Evolutionary conservation across 1,284 basidiomycete genomes (phyloP), one percentile per base, ranked within the genome.

Genomic region (Gastroboletus turbinatus): DNA sequence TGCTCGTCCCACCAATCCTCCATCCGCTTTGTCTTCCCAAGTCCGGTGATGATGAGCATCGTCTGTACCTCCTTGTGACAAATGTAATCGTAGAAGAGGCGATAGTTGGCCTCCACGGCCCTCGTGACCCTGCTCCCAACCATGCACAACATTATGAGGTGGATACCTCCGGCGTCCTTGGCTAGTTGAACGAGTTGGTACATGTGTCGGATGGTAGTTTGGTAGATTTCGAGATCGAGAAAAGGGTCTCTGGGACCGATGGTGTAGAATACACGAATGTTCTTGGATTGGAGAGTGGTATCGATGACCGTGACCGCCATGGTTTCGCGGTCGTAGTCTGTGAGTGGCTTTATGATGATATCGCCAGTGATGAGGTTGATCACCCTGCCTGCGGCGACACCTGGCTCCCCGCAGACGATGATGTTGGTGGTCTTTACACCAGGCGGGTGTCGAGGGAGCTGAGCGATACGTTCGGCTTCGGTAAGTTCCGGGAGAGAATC

Each of bases 1-100:
- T 72, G 63, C 35, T 8, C 48, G 21, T 68, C 67, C 67, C 67
- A 72, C 67, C 68, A 70, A 11, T 53, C 58, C 3, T 73, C 67
- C 69, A 69, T 71, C 40, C 63, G 55, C 6, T 35, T 38, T 17
- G 55, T 59, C 43, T 59, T 56, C 19, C 71, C 68, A 5, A 73
- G 69, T 16, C 64, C 66, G 5, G 69, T 73, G 11, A 70, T 40
- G 17, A 70, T 45, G 38, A 73, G 59, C 25, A 67, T 60, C 44
- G 51, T 53, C 0, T 66, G 70, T 0, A 73, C 67, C n/a, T 50
- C 7, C 13, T 30, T 4, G 9, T 42, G 21, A 50, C 70, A 70
- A 2, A 69, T 25, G 32, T 39, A 42, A 10, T 68, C 58, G 19
- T 42, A 21, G 25, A 73, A 70, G 0, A 73, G 19, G 8, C 46